These are phyloP conservation scores for Aquanectria penicillioides DNA, from an alignment of 2,329 filamentous ascomycete genomes.

Conservation along the genomic window DNA sequence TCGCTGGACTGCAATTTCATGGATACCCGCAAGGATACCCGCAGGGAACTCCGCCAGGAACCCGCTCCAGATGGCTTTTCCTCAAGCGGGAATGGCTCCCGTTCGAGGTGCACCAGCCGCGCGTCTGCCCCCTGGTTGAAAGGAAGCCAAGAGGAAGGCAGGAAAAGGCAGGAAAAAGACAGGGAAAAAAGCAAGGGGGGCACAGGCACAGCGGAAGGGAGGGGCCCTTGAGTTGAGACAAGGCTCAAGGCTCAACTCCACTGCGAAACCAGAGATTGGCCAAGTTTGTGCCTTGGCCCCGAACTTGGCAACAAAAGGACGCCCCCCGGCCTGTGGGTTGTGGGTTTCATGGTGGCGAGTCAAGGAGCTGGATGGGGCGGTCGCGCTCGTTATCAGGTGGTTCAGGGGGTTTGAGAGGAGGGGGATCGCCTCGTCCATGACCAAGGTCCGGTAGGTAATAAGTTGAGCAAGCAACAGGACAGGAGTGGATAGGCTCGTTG, in stretches of 20 bases:
- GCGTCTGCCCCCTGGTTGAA: slow-evolving; percentile 10
- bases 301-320: neutral
- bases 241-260: slow-evolving; percentile 24
- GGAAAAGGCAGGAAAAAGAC: too few species aligned
- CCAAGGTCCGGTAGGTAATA: too few species aligned
- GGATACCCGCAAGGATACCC: slow-evolving; percentile 15
- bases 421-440: neutral
- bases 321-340: neutral
- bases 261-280: slow-evolving; percentile 10
- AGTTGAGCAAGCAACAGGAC: too few species aligned
- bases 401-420: slow-evolving; percentile 19
- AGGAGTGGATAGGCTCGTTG: too few species aligned
- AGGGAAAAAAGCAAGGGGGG: too few species aligned
- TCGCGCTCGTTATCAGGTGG: slow-evolving; percentile 12
- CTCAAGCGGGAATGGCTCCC: slow-evolving; percentile 12
- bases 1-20: slow-evolving; percentile 29
- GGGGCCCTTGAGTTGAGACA: neutral
- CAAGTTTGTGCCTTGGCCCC: neutral
- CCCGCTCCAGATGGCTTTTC: slow-evolving; percentile 1
- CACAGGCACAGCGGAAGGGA: too few species aligned
- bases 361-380: neutral
- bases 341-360: slow-evolving; percentile 2
- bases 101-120: slow-evolving; percentile 5
- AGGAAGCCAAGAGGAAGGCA: neutral
- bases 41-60: slow-evolving; percentile 8